phyloP scores from a whole-genome alignment of 169 alveolate species.

The Theileria orientalis region DNA sequence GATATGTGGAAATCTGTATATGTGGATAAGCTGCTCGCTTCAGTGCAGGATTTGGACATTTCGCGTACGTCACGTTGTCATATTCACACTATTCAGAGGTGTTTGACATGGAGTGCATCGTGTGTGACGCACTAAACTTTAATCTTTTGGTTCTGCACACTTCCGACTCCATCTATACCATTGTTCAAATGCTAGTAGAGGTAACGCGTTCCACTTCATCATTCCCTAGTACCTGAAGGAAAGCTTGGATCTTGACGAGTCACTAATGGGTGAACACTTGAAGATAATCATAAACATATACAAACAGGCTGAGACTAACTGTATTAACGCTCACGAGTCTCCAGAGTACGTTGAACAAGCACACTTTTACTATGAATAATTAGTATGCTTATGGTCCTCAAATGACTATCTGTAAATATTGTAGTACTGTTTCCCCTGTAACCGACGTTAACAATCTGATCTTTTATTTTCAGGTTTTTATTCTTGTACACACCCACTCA shows the following conservation, averaged over 20 bases:
- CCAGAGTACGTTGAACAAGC: slow-evolving; percentile 37
- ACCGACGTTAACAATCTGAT: too few species aligned
- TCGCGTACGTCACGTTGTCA: slow-evolving; percentile 13
- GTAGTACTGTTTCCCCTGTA: too few species aligned
- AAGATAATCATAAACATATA: slow-evolving; percentile 19
- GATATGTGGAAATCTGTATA: slow-evolving; percentile 59
- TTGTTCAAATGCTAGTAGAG: slow-evolving; percentile 23
- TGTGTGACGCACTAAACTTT: slow-evolving; percentile 59
- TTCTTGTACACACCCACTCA: slow-evolving; percentile 63
- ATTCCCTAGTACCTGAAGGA: slow-evolving; percentile 45
- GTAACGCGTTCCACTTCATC: not conserved
- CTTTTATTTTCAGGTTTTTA: slow-evolving; percentile 31
- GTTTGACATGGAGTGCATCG: slow-evolving; percentile 60
- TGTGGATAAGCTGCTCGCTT: slow-evolving; percentile 52
- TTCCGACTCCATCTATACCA: slow-evolving; percentile 42
- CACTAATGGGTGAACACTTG: slow-evolving; percentile 40
- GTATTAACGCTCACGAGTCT: slow-evolving; percentile 31
- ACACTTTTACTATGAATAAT: not conserved
- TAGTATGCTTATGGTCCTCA: not conserved
- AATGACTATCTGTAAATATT: not conserved
- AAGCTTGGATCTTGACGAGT: slow-evolving; percentile 50
- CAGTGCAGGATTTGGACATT: slow-evolving; percentile 37
- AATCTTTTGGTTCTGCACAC: slow-evolving; percentile 52
- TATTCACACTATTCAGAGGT: slow-evolving; percentile 21
- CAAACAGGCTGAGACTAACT: slow-evolving; percentile 32